Evolutionary conservation across 2,329 filamentous ascomycete species (phyloP).

Genomic region (Fusarium coicis): DNA sequence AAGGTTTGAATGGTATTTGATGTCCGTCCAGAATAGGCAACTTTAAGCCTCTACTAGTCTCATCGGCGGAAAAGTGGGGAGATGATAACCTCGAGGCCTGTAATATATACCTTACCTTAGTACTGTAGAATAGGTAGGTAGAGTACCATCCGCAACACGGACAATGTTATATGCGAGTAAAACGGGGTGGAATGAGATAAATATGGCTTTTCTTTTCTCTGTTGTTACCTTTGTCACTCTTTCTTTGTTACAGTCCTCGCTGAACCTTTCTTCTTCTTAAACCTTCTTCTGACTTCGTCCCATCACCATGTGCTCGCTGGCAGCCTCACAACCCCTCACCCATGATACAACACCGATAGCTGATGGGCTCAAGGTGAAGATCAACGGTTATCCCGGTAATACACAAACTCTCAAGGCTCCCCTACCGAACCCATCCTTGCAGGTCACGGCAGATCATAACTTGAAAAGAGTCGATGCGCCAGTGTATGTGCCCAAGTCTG

Average conservation of each 20-base stretch:
- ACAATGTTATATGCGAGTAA: not conserved
- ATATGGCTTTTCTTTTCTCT: not conserved
- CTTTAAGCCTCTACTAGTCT: not conserved
- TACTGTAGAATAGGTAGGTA: not conserved
- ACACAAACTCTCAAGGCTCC: conserved; percentile 41
- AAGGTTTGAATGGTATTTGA: not conserved
- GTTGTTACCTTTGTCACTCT: not conserved
- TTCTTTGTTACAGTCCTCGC: not conserved
- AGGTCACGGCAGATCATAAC: conserved; percentile 68
- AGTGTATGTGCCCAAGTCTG: conserved; percentile 62
- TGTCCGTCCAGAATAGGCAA: conserved; percentile 10
- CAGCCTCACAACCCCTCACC: conserved; percentile 26
- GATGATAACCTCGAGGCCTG: not conserved
- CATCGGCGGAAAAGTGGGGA: not conserved
- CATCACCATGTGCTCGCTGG: conserved; percentile 35
- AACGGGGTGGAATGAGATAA: not conserved
- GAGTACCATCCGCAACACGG: not conserved
- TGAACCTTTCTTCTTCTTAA: not conserved
- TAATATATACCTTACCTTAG: no score
- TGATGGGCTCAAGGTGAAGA: conserved; percentile 34
- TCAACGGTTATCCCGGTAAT: conserved; percentile 12
- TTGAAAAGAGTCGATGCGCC: conserved; percentile 68
- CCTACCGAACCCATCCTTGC: conserved; percentile 46
- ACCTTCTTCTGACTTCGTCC: not conserved
- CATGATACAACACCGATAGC: conserved; percentile 8